Percentiles rank a stretch among this genome's conserved stretches.
phyloP scores from a whole-genome alignment of 768 basidiomycete genomes.

The Cyclocybe aegerita region DNA sequence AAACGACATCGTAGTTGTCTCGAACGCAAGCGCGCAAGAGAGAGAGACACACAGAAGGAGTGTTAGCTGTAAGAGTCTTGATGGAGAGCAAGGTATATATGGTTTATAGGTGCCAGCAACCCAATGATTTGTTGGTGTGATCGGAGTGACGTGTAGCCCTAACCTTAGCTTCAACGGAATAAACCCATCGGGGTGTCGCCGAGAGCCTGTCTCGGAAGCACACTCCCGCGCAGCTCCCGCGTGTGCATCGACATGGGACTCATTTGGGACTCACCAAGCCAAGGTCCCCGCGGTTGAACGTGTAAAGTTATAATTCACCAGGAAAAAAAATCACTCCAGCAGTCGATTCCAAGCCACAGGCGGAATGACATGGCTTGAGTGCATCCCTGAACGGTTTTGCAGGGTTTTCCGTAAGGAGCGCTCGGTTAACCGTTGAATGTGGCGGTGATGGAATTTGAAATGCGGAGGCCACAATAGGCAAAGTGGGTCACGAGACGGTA shows the following conservation, averaged over 20 bases:
- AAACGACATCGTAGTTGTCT: slow-evolving; percentile 24
- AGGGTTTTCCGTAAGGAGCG: no score
- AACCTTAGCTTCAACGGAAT: slow-evolving; percentile 4
- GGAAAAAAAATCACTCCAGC: no score
- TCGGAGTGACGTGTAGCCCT: slow-evolving; percentile 22
- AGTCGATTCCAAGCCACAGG: no score
- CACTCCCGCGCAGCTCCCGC: no score
- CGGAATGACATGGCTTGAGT: no score
- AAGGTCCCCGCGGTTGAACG: no score
- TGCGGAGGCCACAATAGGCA: not conserved
- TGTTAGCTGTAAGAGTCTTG: slow-evolving; percentile 4
- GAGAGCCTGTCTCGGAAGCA: no score
- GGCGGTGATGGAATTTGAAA: not conserved
- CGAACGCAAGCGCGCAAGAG: no score
- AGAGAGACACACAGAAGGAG: not conserved
- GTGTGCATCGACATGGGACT: not conserved
- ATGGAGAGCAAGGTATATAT: not conserved
- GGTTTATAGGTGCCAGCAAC: slow-evolving; percentile 9
- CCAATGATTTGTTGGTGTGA: slow-evolving; percentile 6
- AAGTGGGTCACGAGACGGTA: not conserved
- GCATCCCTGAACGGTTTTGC: no score
- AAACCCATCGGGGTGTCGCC: no score
- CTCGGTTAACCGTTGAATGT: not conserved
- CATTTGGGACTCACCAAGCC: not conserved
- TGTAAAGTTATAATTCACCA: no score